These are phyloP conservation scores for Sphaerulina vaccinii DNA, from an alignment of 2,329 filamentous ascomycete genomes.

Conservation along the genomic window DNA sequence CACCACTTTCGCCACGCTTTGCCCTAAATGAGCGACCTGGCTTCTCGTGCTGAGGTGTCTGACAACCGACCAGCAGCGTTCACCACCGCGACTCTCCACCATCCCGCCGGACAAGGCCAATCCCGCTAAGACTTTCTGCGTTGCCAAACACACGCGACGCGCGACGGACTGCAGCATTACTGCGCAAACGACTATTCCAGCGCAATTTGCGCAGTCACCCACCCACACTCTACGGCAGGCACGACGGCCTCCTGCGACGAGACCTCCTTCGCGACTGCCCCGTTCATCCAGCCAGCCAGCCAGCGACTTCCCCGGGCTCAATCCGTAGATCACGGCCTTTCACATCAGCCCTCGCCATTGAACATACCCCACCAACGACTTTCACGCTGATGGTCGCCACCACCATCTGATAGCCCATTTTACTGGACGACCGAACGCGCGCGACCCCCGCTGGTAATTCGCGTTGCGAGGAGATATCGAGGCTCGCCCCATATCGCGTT, in stretches of 20 bases:
- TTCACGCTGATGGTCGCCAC: conserved; percentile 15
- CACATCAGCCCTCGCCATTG: conserved; percentile 11
- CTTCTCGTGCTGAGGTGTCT: conserved; percentile 1
- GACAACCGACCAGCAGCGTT: conserved; percentile 9
- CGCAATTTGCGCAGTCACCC: conserved; percentile 1
- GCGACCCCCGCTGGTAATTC: conserved; percentile 20
- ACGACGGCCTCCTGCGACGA: conserved; percentile 6
- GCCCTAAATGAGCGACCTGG: background rate
- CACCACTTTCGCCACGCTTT: background rate
- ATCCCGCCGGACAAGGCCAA: conserved; percentile 12
- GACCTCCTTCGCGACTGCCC: conserved; percentile 13
- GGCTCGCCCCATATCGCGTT: conserved; percentile 11
- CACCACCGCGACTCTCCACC: conserved; percentile 12
- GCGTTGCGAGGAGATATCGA: conserved; percentile 16
- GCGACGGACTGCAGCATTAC: conserved; percentile 2
- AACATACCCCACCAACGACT: background rate
- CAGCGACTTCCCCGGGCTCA: conserved; percentile 9
- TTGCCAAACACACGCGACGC: conserved; percentile 12
- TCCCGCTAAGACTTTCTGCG: conserved; percentile 12
- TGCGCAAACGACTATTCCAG: conserved; percentile 4
- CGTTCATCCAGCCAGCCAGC: conserved; percentile 7
- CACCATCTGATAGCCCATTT: conserved; percentile 6
- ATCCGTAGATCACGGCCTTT: conserved; percentile 2
- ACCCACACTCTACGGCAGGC: background rate
- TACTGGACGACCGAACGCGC: conserved; percentile 19